Evolutionary conservation across 176 grass and related monocot species (phyloP).

Genomic region (Chloris gayana): DNA sequence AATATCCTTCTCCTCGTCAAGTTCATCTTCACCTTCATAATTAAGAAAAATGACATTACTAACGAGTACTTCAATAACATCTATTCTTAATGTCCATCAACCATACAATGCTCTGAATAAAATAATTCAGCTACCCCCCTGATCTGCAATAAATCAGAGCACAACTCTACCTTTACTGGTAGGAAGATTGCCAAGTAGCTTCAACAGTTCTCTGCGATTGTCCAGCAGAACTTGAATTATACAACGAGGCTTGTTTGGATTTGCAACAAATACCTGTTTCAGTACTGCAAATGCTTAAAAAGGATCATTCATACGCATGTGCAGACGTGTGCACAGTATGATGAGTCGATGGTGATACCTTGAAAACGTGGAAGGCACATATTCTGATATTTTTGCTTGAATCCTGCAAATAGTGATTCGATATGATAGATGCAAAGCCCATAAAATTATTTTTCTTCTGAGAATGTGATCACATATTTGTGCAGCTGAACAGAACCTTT

Average conservation of each 20-base stretch:
- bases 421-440: background rate
- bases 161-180: conserved; percentile 66
- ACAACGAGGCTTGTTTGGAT: conserved; percentile 90
- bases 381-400: conserved; percentile 99
- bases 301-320: background rate
- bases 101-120: too few relatives aligned
- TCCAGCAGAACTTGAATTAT: conserved; percentile 69
- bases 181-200: conserved; percentile 75
- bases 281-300: conserved; percentile 8
- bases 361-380: conserved; percentile 93
- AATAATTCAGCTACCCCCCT: background rate
- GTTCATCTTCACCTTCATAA: conserved; percentile 75
- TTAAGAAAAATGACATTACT: background rate
- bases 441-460: background rate
- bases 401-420: conserved; percentile 57
- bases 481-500: background rate
- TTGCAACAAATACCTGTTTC: conserved; percentile 94
- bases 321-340: background rate
- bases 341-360: conserved; percentile 68
- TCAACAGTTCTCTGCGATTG: conserved; percentile 81
- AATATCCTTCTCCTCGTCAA: conserved; percentile 69
- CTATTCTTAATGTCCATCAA: too few relatives aligned
- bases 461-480: background rate
- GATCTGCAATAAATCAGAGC: background rate
- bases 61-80: background rate